A percentile compares a stretch with the other conserved stretches of the same genome.
Evolutionary conservation across 352 stramenopile genomes (phyloP).

Genomic region (Phytophthora aleatoria): DNA sequence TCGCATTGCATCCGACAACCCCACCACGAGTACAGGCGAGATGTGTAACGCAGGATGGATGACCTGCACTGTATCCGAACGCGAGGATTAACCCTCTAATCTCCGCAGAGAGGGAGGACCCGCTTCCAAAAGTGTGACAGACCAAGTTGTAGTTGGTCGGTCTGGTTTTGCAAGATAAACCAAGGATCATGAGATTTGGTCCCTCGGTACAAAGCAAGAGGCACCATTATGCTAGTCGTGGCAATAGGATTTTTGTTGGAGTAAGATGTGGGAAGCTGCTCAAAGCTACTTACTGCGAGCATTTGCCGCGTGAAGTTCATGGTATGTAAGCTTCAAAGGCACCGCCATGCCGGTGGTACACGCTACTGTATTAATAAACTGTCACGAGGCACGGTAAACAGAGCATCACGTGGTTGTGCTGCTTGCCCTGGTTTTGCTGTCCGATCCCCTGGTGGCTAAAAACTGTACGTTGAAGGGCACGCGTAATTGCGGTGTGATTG

Average conservation of each 20-base stretch:
- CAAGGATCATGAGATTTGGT: constrained; percentile 15
- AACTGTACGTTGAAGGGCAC: constrained; percentile 27
- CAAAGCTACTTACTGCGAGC: not conserved
- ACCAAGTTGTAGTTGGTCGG: constrained; percentile 21
- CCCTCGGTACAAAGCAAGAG: constrained; percentile 1
- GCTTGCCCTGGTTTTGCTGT: constrained; percentile 28
- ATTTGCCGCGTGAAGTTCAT: not conserved
- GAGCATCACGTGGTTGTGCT: constrained; percentile 18
- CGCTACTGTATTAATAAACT: not conserved
- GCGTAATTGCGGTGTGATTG: constrained; percentile 18
- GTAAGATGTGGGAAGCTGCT: not conserved
- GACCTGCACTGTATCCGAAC: constrained; percentile 2
- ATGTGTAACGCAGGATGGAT: constrained; percentile 26
- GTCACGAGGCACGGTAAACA: not conserved
- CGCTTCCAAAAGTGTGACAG: constrained; percentile 25
- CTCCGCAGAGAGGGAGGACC: constrained; percentile 20
- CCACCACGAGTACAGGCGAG: constrained; percentile 12
- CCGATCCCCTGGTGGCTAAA: constrained; percentile 4
- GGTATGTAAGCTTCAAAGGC: not conserved
- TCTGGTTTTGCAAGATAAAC: constrained; percentile 16
- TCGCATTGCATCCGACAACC: constrained; percentile 29
- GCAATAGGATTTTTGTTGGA: not conserved
- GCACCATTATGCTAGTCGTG: constrained; percentile 8
- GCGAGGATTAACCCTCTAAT: constrained; percentile 29
- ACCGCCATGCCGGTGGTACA: constrained; percentile 2